Evolutionary conservation across 768 basidiomycete genomes (phyloP).

Genomic region (Boletus edulis): DNA sequence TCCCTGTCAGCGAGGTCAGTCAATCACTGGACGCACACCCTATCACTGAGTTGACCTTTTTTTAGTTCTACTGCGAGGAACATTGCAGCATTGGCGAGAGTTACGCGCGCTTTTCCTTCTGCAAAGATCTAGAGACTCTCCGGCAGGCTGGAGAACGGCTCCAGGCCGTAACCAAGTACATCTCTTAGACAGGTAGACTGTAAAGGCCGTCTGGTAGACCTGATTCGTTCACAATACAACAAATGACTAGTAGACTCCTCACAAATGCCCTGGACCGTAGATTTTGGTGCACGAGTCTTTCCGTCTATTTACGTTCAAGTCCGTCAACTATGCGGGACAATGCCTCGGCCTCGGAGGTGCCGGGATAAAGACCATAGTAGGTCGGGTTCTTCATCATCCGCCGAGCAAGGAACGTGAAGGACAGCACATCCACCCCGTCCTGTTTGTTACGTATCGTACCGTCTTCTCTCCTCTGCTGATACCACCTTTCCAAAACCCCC

Average conservation of each 20-base stretch:
- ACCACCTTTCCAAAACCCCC: conserved; percentile 48
- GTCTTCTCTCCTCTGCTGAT: conserved; percentile 36
- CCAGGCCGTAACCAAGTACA: conserved; percentile 66
- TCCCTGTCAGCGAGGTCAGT: conserved; percentile 91
- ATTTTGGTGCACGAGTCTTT: background rate
- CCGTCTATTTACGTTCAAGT: conserved; percentile 23
- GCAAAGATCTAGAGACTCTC: conserved; percentile 90
- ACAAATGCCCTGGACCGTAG: too few species aligned
- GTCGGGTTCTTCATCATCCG: conserved; percentile 77
- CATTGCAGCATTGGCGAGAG: conserved; percentile 84
- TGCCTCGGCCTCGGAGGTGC: conserved; percentile 44
- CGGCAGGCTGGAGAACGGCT: conserved; percentile 81
- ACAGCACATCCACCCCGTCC: conserved; percentile 71
- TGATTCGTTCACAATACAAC: too few species aligned
- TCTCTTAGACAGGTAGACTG: conserved; percentile 18
- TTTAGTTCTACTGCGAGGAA: conserved; percentile 88
- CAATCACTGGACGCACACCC: background rate
- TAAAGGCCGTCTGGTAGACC: too few species aligned
- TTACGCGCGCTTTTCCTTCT: conserved; percentile 89
- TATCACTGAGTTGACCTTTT: conserved; percentile 8
- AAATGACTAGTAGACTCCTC: background rate
- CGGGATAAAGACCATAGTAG: conserved; percentile 66
- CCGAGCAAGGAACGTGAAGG: conserved; percentile 76
- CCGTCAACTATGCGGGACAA: conserved; percentile 72
- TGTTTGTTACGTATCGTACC: conserved; percentile 51